Evolutionary conservation across 1,284 basidiomycete genomes (phyloP).

Genomic region (Trichosporon sp.): DNA sequence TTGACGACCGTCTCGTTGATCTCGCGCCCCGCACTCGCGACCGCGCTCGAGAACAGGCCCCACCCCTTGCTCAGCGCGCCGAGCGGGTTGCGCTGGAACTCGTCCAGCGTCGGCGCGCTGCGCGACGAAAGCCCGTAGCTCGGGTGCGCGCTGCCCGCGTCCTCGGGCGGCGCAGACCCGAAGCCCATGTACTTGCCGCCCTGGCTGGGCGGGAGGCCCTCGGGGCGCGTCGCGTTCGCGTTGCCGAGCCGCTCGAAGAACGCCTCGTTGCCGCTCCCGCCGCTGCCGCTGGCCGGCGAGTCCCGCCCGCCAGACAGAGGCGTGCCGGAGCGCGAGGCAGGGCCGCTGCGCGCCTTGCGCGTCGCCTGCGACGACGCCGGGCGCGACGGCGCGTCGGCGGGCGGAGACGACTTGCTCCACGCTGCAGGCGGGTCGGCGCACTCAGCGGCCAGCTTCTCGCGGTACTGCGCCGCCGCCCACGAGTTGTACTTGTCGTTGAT

Average conservation of each 20-base stretch:
- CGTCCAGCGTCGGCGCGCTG: conserved; percentile 43
- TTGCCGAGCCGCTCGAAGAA: conserved; percentile 48
- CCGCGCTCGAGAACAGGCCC: conserved; percentile 49
- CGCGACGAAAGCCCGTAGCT: conserved; percentile 41
- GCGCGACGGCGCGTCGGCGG: conserved; percentile 32
- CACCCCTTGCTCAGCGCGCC: conserved; percentile 48
- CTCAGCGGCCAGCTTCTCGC: conserved; percentile 61
- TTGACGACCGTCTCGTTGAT: conserved; percentile 48
- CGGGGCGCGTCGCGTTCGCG: conserved; percentile 41
- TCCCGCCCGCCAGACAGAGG: conserved; percentile 25
- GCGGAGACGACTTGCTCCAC: conserved; percentile 45
- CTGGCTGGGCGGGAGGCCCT: conserved; percentile 48
- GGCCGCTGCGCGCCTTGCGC: conserved; percentile 36
- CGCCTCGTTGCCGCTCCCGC: conserved; percentile 41
- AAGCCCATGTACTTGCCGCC: conserved; percentile 49
- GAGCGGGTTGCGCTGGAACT: conserved; percentile 46
- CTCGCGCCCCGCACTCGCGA: conserved; percentile 39
- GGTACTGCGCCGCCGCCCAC: conserved; percentile 87
- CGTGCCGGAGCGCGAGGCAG: conserved; percentile 21
- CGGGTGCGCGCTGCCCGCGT: conserved; percentile 30
- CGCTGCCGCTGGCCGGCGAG: neutral
- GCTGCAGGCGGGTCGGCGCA: conserved; percentile 39
- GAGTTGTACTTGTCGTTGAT: conserved; percentile 79
- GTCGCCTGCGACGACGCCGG: conserved; percentile 45
- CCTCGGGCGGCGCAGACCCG: conserved; percentile 38